These are phyloP conservation scores for Alopecurus myosuroides DNA, from an alignment of 176 grass and related monocot genomes.

Conservation along the genomic window DNA sequence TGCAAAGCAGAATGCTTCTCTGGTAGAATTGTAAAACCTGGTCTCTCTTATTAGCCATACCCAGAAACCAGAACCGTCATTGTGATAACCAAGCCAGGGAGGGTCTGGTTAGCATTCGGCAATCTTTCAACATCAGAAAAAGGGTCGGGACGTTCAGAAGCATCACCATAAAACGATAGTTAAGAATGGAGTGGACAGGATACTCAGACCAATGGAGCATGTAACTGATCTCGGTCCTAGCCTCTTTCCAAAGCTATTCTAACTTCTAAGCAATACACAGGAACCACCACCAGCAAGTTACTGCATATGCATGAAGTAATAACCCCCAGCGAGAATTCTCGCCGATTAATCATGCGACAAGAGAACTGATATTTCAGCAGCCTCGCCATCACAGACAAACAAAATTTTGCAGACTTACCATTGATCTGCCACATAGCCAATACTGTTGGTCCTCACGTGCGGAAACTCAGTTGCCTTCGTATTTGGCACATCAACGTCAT, in stretches of 20 bases:
- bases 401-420: slow-evolving; percentile 34
- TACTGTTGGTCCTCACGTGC: slow-evolving; percentile 23
- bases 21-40: neutral
- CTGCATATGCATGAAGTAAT: too few species aligned
- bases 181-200: neutral
- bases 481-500: slow-evolving; percentile 27
- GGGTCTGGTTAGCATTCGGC: neutral
- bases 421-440: slow-evolving; percentile 73
- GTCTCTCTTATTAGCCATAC: neutral
- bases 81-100: neutral
- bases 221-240: too few species aligned
- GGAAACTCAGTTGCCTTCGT: neutral
- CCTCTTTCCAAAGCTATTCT: too few species aligned
- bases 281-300: too few species aligned
- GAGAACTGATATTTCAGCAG: neutral
- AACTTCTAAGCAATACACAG: too few species aligned
- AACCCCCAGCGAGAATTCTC: too few species aligned
- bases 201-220: too few species aligned
- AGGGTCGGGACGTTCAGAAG: too few species aligned
- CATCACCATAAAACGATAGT: too few species aligned
- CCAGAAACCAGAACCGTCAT: neutral
- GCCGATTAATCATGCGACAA: too few species aligned
- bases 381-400: neutral
- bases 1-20: neutral
- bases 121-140: too few species aligned